Percentiles rank a stretch among this genome's conserved stretches.
Conservation (phyloP, 202 grass and related monocot genomes). For the Dendrocalamus latiflorus region DNA sequence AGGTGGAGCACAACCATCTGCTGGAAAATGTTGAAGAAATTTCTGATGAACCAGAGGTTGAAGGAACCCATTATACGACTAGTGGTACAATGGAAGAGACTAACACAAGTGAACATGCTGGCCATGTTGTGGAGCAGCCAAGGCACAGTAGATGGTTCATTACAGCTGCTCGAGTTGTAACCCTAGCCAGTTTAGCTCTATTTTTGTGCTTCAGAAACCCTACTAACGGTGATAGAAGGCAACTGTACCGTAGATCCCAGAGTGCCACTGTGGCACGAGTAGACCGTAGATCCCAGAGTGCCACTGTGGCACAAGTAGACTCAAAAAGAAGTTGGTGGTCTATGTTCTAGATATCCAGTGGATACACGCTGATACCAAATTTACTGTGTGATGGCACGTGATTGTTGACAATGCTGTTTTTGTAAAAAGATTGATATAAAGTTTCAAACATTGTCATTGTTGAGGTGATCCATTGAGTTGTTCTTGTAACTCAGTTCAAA, state of each 20-base stretch:
- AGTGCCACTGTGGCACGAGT: too few relatives aligned
- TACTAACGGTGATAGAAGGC: conserved; percentile 24
- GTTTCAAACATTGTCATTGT: conserved; percentile 2
- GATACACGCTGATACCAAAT: background rate
- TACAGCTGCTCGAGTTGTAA: conserved; percentile 64
- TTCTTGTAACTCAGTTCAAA: conserved; percentile 3
- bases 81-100: conserved; percentile 17
- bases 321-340: conserved; percentile 82
- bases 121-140: conserved; percentile 12
- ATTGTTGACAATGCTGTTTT: conserved; percentile 15
- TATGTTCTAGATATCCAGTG: conserved; percentile 51
- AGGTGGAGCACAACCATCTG: background rate
- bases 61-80: conserved; percentile 13
- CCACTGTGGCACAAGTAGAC: conserved; percentile 17
- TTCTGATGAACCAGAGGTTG: conserved; percentile 38
- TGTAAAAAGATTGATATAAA: conserved; percentile 13
- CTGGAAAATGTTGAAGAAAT: conserved; percentile 34
- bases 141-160: conserved; percentile 52
- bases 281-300: conserved; percentile 36
- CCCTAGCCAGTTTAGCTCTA: conserved; percentile 68
- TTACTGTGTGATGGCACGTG: background rate
- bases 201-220: conserved; percentile 79
- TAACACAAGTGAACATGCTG: conserved; percentile 16
- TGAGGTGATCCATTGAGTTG: background rate
- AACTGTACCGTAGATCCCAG: conserved; percentile 12